Base-by-base conservation (phyloP, 1,284 basidiomycete genomes). In the Trametes pubescens region DNA sequence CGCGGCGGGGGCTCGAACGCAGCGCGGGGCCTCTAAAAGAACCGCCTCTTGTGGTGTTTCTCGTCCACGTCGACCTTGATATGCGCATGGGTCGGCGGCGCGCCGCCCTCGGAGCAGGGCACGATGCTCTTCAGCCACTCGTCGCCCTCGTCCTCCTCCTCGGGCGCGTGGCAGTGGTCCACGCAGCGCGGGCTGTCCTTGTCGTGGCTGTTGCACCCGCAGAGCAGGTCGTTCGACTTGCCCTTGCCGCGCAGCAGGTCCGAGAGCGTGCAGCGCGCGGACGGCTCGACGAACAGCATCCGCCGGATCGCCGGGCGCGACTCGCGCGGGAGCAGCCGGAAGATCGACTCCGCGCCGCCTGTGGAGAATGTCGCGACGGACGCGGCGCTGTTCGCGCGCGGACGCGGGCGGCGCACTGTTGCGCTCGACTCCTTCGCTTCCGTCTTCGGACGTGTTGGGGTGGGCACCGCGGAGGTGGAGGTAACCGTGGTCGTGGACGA, bases 331-430 rank as follows among this genome's bases (percentile, higher is more conserved):
- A 99, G 83, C 7, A 99, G 84, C n/a, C 96, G 88, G 86, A 99
- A 99, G 75, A 99, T 98, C 35, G 94, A 96, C 78, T 99, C 97
- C n/a, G 94, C 91, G 9, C 94, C 93, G 47, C 91, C 93, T 6
- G 72, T 66, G 76, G 91, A 84, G 84, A 89, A 91, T n/a, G 95
- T 94, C 60, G 84, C 79, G 67, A 91, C 84, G 32, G 95, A 93
- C 54, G 84, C 80, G 65, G 87, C 79, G 73, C 86, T 84, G 75
- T 88, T 84, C 59, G 85, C 80, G 69, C 89, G 82, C 68, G 84
- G 72, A 66, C 90, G 81, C 61, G 79, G 73, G 65, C 66, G 64
- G 64, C 61, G 68, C 26, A 66, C 65, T 26, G 66, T 65, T 18
- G 65, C 16, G 9, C 11, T 60, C 16, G 67, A 59, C 29, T 66